Evolutionary conservation across 345 rosid genomes (phyloP).

Genomic region (Hibiscus trionum): DNA sequence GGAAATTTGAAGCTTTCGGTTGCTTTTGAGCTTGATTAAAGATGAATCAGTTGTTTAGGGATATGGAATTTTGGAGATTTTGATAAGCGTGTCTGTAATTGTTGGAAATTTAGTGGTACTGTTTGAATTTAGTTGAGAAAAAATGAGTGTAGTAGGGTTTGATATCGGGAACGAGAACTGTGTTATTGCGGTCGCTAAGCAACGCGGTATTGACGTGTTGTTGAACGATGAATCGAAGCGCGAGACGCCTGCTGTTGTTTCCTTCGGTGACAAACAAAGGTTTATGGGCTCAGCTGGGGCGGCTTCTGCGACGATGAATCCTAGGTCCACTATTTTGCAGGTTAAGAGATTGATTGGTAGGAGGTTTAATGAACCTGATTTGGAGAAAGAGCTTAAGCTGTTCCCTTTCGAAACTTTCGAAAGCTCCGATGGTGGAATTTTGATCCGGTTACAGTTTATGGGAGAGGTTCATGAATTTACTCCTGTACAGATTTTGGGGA

Average conservation of each 20-base stretch:
- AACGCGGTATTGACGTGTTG: too few relatives aligned
- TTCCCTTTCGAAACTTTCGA: slow-evolving; percentile 45
- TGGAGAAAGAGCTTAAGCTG: slow-evolving; percentile 36
- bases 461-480: slow-evolving; percentile 43
- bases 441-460: slow-evolving; percentile 36
- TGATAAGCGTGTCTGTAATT: neutral
- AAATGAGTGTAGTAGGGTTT: too few relatives aligned
- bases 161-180: too few relatives aligned
- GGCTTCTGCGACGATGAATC: too few relatives aligned
- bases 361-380: too few relatives aligned
- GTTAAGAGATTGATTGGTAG: too few relatives aligned
- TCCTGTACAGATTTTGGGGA: slow-evolving; percentile 50
- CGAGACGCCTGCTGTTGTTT: too few relatives aligned
- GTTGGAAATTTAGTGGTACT: neutral
- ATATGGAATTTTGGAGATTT: neutral
- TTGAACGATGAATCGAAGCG: too few relatives aligned
- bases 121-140: neutral
- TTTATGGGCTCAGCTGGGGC: too few relatives aligned
- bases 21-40: neutral
- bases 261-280: too few relatives aligned
- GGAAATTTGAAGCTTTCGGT: neutral
- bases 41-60: neutral
- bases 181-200: too few relatives aligned
- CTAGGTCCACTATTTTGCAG: too few relatives aligned
- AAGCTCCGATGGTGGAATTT: slow-evolving; percentile 43